These are phyloP conservation scores for Triticum urartu DNA, from an alignment of 176 grass and related monocot species.

Conservation along the genomic window DNA sequence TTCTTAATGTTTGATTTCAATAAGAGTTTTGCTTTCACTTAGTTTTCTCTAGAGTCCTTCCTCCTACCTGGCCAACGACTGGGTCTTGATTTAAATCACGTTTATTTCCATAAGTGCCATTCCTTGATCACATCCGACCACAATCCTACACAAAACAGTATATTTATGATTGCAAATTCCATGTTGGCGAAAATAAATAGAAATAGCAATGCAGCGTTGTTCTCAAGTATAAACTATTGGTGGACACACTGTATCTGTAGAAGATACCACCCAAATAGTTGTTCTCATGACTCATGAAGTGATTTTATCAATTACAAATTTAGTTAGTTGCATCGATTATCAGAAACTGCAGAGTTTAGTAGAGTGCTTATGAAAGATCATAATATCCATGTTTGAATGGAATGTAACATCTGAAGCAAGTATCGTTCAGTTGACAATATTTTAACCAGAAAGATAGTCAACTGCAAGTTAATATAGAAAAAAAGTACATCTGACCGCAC, in stretches of 20 bases:
- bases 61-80: neutral
- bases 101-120: neutral
- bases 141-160: neutral
- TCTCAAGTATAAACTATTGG: neutral
- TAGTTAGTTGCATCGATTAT: too few species aligned
- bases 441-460: too few species aligned
- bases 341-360: too few species aligned
- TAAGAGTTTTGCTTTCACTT: neutral
- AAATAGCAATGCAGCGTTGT: neutral
- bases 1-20: neutral
- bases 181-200: neutral
- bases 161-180: neutral
- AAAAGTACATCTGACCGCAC: too few species aligned
- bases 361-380: too few species aligned
- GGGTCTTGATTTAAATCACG: neutral
- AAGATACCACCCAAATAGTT: too few species aligned
- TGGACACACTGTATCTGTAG: neutral
- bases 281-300: too few species aligned
- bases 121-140: neutral
- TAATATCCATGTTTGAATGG: too few species aligned
- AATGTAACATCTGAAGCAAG: too few species aligned
- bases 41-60: neutral
- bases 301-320: too few species aligned
- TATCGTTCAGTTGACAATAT: too few species aligned
- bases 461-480: too few species aligned